A percentile compares a stretch with the other conserved stretches of the same genome.
Conservation (phyloP, 2,329 filamentous ascomycete species). For the Trichoderma sp. region DNA sequence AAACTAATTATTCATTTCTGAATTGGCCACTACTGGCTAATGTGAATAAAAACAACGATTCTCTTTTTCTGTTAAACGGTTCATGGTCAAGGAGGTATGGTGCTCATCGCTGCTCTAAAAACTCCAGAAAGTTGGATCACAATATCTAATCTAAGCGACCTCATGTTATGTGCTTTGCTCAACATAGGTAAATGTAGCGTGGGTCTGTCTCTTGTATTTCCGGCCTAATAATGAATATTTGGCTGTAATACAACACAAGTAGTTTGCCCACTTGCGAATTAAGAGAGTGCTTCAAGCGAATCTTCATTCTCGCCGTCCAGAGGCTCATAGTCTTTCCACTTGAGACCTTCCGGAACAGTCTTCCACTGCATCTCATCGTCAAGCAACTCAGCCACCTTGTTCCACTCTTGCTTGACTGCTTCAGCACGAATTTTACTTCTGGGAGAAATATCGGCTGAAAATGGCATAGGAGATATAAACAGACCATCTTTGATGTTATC, state of each 20-base stretch:
- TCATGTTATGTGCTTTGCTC: too few relatives aligned
- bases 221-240: not conserved
- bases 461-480: not conserved
- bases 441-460: slow-evolving; percentile 23
- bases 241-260: not conserved
- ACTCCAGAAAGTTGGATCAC: not conserved
- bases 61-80: accelerated
- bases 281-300: not conserved
- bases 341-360: slow-evolving; percentile 7
- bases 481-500: slow-evolving; percentile 14
- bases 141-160: not conserved
- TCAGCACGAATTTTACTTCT: slow-evolving; percentile 22
- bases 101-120: not conserved
- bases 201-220: not conserved
- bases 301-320: not conserved
- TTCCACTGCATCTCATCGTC: slow-evolving; percentile 13
- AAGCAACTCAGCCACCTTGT: not conserved
- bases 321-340: slow-evolving; percentile 10
- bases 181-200: not conserved
- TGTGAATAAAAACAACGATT: not conserved
- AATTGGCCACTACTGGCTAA: not conserved
- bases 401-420: slow-evolving; percentile 1
- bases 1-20: not conserved
- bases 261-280: not conserved
- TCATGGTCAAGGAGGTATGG: not conserved